A percentile compares a stretch with the other conserved stretches of the same genome.
phyloP scores from a whole-genome alignment of 768 basidiomycete genomes.

The Lactarius psammicola region DNA sequence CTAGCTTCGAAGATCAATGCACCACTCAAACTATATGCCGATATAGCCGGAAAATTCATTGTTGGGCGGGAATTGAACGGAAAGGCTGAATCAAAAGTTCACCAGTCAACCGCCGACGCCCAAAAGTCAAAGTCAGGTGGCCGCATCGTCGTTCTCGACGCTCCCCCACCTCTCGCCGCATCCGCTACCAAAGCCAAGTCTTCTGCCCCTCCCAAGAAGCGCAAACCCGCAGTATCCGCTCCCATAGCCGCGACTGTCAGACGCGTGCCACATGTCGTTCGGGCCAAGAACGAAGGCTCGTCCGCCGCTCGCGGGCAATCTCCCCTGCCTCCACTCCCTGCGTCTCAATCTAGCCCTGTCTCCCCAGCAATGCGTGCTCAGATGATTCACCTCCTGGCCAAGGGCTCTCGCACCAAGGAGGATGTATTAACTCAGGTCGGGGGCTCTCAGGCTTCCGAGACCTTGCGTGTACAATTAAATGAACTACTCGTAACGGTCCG shows the following conservation, averaged over 20 bases:
- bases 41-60: slow-evolving; percentile 68
- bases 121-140: slow-evolving; percentile 48
- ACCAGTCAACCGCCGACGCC: slow-evolving; percentile 36
- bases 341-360: slow-evolving; percentile 15
- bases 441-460: slow-evolving; percentile 38
- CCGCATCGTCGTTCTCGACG: slow-evolving; percentile 46
- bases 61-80: slow-evolving; percentile 61
- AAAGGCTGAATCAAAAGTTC: slow-evolving; percentile 44
- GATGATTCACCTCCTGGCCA: slow-evolving; percentile 54
- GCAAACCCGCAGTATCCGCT: slow-evolving; percentile 14
- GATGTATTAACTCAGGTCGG: slow-evolving; percentile 46
- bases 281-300: slow-evolving; percentile 30
- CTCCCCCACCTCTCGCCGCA: slow-evolving; percentile 35
- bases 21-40: slow-evolving; percentile 71
- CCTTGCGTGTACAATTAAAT: slow-evolving; percentile 44
- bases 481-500: slow-evolving; percentile 52
- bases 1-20: slow-evolving; percentile 56
- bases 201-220: slow-evolving; percentile 27
- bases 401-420: slow-evolving; percentile 46
- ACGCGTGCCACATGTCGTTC: slow-evolving; percentile 24
- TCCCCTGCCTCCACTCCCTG: slow-evolving; percentile 31
- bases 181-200: slow-evolving; percentile 38
- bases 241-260: slow-evolving; percentile 16
- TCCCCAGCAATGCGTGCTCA: slow-evolving; percentile 37
- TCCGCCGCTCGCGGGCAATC: slow-evolving; percentile 35